Conservation (phyloP, 805 yeast genomes). For the Cephaloascus fragrans region DNA sequence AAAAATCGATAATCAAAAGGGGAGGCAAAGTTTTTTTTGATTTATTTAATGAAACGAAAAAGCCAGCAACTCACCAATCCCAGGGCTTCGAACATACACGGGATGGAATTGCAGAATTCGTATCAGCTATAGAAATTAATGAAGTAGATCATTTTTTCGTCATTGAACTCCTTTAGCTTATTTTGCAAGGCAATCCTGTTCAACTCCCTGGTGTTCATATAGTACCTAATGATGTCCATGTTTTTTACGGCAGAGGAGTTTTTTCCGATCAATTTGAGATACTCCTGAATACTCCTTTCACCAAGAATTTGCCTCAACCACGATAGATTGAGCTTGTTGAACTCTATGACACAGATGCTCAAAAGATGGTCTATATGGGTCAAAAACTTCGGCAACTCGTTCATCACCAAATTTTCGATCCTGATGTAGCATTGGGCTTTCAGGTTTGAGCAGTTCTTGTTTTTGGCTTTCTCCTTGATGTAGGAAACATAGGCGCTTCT, state of each 20-base stretch:
- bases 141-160: no score
- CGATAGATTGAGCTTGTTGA: not conserved
- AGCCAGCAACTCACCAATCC: no score
- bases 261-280: no score
- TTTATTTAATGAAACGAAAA: no score
- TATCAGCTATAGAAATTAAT: no score
- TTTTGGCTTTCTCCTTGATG: not conserved
- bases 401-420: not conserved
- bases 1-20: no score
- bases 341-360: not conserved
- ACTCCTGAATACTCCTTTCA: not conserved
- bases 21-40: no score
- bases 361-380: not conserved
- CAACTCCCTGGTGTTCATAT: not conserved
- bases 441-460: not conserved
- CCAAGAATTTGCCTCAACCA: not conserved
- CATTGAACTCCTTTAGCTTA: not conserved
- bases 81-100: no score
- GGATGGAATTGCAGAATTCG: no score
- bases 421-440: not conserved
- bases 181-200: not conserved
- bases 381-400: not conserved
- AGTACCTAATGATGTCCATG: not conserved
- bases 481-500: not conserved
- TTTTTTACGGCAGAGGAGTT: no score